These are phyloP conservation scores for Arctostaphylos glauca DNA, from an alignment of 148 eudicot genomes.

Conservation along the genomic window DNA sequence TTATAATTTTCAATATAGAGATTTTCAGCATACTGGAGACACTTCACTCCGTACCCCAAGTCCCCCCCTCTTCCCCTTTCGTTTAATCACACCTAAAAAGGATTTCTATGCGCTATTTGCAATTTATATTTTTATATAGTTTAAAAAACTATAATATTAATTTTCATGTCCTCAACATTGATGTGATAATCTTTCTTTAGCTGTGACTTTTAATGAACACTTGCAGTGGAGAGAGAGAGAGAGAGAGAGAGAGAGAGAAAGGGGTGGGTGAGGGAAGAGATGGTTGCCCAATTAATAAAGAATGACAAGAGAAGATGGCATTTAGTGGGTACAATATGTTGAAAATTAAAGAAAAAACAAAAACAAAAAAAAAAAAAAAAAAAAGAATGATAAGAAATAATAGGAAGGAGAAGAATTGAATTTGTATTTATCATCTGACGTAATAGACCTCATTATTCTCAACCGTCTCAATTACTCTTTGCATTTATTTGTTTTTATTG, in stretches of 20 bases:
- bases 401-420: conserved; percentile 25
- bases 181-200: background rate
- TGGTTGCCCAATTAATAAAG: background rate
- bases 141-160: background rate
- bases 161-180: background rate
- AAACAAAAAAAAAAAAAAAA: background rate
- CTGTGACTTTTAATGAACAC: background rate
- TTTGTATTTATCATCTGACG: conserved; percentile 70
- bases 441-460: conserved; percentile 49
- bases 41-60: background rate
- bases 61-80: too few species aligned
- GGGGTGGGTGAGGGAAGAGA: background rate
- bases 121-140: background rate
- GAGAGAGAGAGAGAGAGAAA: background rate
- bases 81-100: too few species aligned
- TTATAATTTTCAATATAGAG: background rate
- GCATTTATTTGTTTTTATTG: conserved; percentile 65
- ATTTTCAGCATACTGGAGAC: background rate
- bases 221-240: background rate
- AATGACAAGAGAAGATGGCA: conserved; percentile 13
- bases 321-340: background rate
- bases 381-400: background rate
- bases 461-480: conserved; percentile 68
- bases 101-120: too few species aligned
- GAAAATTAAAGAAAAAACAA: background rate